A percentile compares a stretch with the other conserved stretches of the same genome.
Evolutionary conservation across 306 rosid species (phyloP).

Genomic region (Phaseolus lunatus): DNA sequence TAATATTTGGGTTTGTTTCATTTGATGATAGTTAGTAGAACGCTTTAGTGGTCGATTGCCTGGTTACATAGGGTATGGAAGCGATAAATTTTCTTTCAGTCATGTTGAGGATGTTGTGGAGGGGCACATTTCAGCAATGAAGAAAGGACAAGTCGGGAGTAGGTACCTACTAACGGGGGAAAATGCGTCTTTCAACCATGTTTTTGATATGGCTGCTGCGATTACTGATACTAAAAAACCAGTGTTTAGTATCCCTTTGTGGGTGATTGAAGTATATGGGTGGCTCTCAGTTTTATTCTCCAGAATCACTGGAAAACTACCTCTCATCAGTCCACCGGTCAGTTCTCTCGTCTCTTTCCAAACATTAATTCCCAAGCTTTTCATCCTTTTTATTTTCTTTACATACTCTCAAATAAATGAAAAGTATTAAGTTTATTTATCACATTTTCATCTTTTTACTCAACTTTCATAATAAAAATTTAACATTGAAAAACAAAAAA

Average conservation of each 20-base stretch:
- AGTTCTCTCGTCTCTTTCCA: conserved; percentile 17
- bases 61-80: conserved; percentile 80
- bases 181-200: conserved; percentile 76
- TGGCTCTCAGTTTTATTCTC: conserved; percentile 68
- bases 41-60: conserved; percentile 88
- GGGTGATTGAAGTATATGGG: conserved; percentile 77
- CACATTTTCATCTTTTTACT: no score
- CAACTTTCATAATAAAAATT: no score
- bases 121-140: conserved; percentile 81
- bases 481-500: no score
- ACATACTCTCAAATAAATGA: no score
- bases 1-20: neutral
- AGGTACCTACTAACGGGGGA: conserved; percentile 89
- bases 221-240: conserved; percentile 73
- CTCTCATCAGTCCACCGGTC: conserved; percentile 93
- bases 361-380: no score
- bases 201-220: conserved; percentile 78
- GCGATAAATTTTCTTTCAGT: conserved; percentile 73
- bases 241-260: conserved; percentile 63
- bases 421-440: no score
- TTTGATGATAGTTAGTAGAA: conserved; percentile 66
- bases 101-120: conserved; percentile 90
- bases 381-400: no score
- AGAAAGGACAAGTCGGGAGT: conserved; percentile 68
- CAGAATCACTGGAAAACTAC: conserved; percentile 73